phyloP scores from a whole-genome alignment of 73 alveolate species.

The Paramecium bursaria region DNA sequence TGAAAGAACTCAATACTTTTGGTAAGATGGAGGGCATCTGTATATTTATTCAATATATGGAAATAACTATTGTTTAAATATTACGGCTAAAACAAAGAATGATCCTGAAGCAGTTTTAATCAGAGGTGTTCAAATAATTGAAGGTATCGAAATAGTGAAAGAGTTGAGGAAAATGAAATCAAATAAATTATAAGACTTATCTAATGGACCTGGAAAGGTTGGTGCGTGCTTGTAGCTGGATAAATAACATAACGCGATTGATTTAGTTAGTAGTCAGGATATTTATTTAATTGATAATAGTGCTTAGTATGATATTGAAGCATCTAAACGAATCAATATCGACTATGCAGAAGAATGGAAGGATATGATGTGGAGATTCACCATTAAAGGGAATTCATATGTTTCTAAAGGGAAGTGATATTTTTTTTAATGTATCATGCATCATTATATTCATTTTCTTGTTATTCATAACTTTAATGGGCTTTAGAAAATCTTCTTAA shows the following conservation, averaged over 20 bases:
- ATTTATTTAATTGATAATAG: neutral
- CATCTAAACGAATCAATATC: constrained; percentile 28
- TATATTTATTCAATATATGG: constrained; percentile 64
- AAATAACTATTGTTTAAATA: constrained; percentile 61
- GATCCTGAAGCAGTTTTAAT: constrained; percentile 69
- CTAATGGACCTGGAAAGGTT: constrained; percentile 14
- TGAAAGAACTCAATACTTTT: constrained; percentile 61
- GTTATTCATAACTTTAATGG: constrained; percentile 5
- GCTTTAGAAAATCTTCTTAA: constrained; percentile 48
- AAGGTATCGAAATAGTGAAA: constrained; percentile 22
- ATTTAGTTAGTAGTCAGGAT: neutral
- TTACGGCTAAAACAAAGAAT: constrained; percentile 51
- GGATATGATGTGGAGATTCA: constrained; percentile 60
- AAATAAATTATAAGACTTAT: neutral
- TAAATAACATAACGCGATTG: constrained; percentile 5
- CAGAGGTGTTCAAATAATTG: constrained; percentile 58
- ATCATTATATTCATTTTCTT: constrained; percentile 44
- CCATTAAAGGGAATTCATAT: constrained; percentile 51
- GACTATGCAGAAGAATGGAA: constrained; percentile 60
- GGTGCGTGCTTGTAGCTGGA: neutral
- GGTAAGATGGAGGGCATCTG: constrained; percentile 70
- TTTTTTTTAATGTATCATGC: constrained; percentile 27
- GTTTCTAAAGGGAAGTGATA: constrained; percentile 51
- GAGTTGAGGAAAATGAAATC: constrained; percentile 11
- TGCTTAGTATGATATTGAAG: constrained; percentile 10